These are phyloP conservation scores for Stephanodiscus minutulus DNA, from an alignment of 108 stramenopile species.

Conservation along the genomic window DNA sequence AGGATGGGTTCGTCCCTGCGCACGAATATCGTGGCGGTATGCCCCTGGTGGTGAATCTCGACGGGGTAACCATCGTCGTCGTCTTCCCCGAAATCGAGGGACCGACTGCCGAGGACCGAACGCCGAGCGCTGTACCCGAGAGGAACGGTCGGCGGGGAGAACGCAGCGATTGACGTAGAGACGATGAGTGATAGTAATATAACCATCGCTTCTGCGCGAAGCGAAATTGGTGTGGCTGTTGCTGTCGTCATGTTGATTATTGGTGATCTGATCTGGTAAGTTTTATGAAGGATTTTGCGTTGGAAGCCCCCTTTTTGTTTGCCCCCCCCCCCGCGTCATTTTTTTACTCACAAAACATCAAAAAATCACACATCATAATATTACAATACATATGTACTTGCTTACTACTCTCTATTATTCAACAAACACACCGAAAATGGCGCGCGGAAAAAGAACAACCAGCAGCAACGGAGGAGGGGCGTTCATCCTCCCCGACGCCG, in stretches of 20 bases:
- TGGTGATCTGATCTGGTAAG: too few species aligned
- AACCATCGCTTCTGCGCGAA: not conserved
- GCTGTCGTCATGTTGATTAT: conserved; percentile 1
- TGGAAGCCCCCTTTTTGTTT: not conserved
- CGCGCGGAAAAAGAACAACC: not conserved
- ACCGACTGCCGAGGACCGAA: not conserved
- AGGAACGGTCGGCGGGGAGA: not conserved
- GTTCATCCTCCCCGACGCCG: conserved; percentile 15
- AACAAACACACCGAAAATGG: not conserved
- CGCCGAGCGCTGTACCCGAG: not conserved
- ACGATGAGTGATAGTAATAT: not conserved
- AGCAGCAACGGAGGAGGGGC: not conserved
- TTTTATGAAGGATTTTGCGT: too few species aligned
- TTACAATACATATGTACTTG: too few species aligned
- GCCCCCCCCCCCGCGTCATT: not conserved
- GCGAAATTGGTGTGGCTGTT: conserved; percentile 35
- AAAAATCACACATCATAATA: too few species aligned
- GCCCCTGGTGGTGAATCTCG: conserved; percentile 37
- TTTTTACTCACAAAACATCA: not conserved
- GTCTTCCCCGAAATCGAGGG: not conserved
- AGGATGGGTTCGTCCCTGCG: conserved; percentile 37
- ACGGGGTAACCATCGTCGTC: conserved; percentile 25
- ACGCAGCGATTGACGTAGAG: not conserved
- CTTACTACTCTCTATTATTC: too few species aligned
- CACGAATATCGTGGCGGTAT: conserved; percentile 28